These are phyloP conservation scores for Populus trichocarpa DNA, from an alignment of 441 rosid genomes.

Conservation along the genomic window DNA sequence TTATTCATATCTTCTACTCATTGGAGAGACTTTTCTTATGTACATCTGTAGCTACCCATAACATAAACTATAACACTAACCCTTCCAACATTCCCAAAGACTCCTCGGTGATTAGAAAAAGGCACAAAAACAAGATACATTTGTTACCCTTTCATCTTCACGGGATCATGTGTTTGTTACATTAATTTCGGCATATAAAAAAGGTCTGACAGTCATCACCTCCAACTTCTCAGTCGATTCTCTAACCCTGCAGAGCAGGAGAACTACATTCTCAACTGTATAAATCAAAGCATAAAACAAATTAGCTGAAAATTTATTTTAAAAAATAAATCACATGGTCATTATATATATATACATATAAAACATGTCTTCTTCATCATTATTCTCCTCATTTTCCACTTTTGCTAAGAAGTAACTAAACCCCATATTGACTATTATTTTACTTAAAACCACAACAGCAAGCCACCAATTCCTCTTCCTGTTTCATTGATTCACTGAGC, in stretches of 20 bases:
- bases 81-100: conserved; percentile 15
- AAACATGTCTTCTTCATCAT: not conserved
- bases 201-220: conserved; percentile 17
- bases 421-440: not conserved
- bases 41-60: conserved; percentile 29
- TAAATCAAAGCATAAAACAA: not conserved
- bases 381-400: not conserved
- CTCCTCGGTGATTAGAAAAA: conserved; percentile 23
- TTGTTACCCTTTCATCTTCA: conserved; percentile 38
- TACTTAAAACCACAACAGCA: not conserved
- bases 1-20: conserved; percentile 16
- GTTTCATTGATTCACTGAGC: not conserved
- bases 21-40: conserved; percentile 26
- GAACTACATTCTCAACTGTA: conserved; percentile 6
- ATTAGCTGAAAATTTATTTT: not conserved
- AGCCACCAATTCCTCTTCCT: not conserved
- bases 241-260: conserved; percentile 34
- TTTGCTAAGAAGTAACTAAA: not conserved
- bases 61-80: conserved; percentile 23
- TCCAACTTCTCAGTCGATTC: conserved; percentile 10
- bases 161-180: conserved; percentile 16
- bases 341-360: not conserved
- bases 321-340: not conserved
- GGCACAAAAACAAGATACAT: conserved; percentile 28
- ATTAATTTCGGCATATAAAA: conserved; percentile 23